phyloP scores from a whole-genome alignment of 192 early-diverging fungal genomes.

The Coemansia sp. region DNA sequence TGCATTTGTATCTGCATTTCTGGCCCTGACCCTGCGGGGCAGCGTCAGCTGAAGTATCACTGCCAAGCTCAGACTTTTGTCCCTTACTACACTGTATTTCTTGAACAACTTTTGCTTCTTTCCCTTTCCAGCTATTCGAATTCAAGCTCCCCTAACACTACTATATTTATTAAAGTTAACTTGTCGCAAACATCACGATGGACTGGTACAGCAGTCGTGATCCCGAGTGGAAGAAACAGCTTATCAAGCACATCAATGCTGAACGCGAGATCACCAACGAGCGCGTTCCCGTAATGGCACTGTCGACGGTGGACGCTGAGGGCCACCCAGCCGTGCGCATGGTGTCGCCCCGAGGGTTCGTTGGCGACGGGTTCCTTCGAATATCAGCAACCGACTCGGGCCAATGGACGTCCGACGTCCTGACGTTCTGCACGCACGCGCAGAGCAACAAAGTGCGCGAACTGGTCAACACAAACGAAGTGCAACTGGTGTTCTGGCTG shows the following conservation, averaged over 20 bases:
- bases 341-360: constrained; percentile 44
- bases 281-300: constrained; percentile 30
- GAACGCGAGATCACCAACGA: constrained; percentile 27
- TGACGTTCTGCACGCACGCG: constrained; percentile 49
- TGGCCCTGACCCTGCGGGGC: background rate
- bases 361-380: constrained; percentile 42
- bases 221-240: constrained; percentile 46
- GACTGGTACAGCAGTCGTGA: constrained; percentile 18
- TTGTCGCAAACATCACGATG: background rate
- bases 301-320: constrained; percentile 41
- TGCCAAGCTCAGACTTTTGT: too few relatives aligned
- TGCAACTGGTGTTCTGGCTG: constrained; percentile 41
- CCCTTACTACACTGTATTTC: too few relatives aligned
- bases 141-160: background rate
- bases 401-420: constrained; percentile 46
- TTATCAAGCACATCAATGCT: constrained; percentile 22
- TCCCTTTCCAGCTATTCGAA: background rate
- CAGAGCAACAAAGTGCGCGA: constrained; percentile 50
- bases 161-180: background rate
- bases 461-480: constrained; percentile 32
- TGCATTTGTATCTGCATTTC: background rate
- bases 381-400: constrained; percentile 27
- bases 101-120: too few relatives aligned
- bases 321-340: constrained; percentile 44
- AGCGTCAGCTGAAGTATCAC: too few relatives aligned